Evolutionary conservation across 2,329 filamentous ascomycete species (phyloP).

Genomic region (Pestalotiopsis sp.): DNA sequence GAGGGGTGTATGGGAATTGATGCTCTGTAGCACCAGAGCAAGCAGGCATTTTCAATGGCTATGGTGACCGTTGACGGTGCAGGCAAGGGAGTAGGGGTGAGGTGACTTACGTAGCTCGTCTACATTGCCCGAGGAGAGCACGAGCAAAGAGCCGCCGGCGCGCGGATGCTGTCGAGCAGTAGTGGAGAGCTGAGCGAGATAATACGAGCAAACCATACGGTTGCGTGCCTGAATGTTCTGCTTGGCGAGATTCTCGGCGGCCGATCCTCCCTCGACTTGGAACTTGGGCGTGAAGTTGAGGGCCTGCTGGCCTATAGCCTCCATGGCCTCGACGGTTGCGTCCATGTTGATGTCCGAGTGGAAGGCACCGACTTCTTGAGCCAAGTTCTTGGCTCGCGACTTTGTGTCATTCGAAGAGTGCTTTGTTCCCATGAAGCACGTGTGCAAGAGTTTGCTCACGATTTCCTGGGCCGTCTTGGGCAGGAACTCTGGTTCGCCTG

Average conservation of each 20-base stretch:
- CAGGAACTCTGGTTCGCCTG: background rate
- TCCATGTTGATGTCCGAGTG: conserved; percentile 3
- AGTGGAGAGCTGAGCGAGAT: background rate
- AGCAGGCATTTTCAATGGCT: background rate
- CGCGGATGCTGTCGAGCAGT: background rate
- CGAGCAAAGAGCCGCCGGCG: background rate
- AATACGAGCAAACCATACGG: conserved; percentile 1
- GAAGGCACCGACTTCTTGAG: background rate
- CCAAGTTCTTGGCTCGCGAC: background rate
- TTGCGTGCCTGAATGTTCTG: conserved; percentile 5
- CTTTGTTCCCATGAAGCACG: conserved; percentile 2
- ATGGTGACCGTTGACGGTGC: background rate
- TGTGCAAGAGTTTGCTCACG: background rate
- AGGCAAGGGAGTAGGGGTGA: background rate
- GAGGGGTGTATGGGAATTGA: background rate
- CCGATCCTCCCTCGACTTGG: background rate
- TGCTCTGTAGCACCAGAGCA: background rate
- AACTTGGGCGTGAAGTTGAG: conserved; percentile 1
- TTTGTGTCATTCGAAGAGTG: background rate
- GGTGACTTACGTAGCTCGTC: background rate
- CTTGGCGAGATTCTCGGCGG: background rate
- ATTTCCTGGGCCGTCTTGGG: background rate
- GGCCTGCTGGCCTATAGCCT: background rate
- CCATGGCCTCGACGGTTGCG: background rate
- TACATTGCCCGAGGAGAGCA: background rate